Evolutionary conservation across 106 monocot genomes (phyloP), one percentile per base, ranked within the genome.

Genomic region (Alisma plantagoaquatica): DNA sequence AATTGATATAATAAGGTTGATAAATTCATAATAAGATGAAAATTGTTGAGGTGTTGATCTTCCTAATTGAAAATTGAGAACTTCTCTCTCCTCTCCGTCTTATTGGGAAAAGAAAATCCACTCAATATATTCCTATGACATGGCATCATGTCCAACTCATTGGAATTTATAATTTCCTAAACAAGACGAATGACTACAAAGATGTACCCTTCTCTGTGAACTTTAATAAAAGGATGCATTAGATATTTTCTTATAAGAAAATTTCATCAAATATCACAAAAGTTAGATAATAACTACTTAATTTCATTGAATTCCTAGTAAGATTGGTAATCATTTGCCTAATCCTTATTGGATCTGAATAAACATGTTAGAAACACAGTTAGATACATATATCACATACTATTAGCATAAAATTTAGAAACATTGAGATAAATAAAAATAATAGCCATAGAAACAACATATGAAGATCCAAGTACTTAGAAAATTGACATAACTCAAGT

Each of bases 281-380:
- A 6, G 14, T 38, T 25, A 51, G 23, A 5, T 25, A 51, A 10
- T 26, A 51, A 24, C 49, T 12, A 5, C 76, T 70, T 82, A 91
- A 89, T 63, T 99, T 99, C 23, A 99, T 77, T 15, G 98, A 90
- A 51, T 99, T 99, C 12, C 98, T 86, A 26, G 91, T 68, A n/a
- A 99, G 90, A 73, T 99, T 99, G 46, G 86, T 99, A 60, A 99
- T 86, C 27, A 99, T 90, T 47, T 99, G 98, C 22, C 98, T 70
- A 45, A 99, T 60, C 64, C 90, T 70, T 52, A 85, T 87, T 41
- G 85, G 72, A 59, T 99, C 98, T 32, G 90, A 62, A 80, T 64
- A 4, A 99, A 69, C 56, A 46, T 74, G 54, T 99, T 74, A 26
- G 98, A 90, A 59, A 99, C 68, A 48, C 66, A 71, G 49, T 91